phyloP scores from a whole-genome alignment of 306 rosid species.

The Acacia crassicarpa region DNA sequence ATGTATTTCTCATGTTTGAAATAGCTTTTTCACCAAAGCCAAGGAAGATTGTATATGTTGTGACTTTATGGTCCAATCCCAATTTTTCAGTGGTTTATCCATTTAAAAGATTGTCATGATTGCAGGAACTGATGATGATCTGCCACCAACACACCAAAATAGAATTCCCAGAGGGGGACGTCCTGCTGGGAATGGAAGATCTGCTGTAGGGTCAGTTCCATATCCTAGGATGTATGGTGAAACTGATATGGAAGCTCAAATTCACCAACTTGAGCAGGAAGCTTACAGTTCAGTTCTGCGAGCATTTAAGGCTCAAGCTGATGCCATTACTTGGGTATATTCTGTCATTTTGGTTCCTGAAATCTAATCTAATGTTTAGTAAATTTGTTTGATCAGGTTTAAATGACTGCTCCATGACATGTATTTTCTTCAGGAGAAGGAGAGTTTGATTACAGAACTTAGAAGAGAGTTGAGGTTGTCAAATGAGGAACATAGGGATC shows the following conservation, averaged over 20 bases:
- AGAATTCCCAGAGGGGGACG: conserved; percentile 87
- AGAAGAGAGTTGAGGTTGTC: conserved; percentile 88
- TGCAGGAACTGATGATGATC: conserved; percentile 91
- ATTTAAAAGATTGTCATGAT: conserved; percentile 9
- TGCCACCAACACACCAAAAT: conserved; percentile 81
- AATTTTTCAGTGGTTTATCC: conserved; percentile 22
- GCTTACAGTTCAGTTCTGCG: conserved; percentile 96
- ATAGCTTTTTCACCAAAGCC: neutral
- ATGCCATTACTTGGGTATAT: conserved; percentile 95
- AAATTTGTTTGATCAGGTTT: conserved; percentile 50
- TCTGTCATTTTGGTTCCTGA: conserved; percentile 38
- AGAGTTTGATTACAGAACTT: conserved; percentile 86
- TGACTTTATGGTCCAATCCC: conserved; percentile 13
- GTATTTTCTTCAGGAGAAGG: conserved; percentile 89
- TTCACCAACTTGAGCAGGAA: conserved; percentile 96
- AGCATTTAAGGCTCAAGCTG: conserved; percentile 99
- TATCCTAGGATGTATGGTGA: conserved; percentile 85
- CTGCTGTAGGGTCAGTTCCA: conserved; percentile 76
- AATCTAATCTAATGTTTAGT: conserved; percentile 45
- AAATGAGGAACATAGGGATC: conserved; percentile 94
- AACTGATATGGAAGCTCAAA: conserved; percentile 87
- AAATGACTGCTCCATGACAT: conserved; percentile 54
- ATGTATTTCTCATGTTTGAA: neutral
- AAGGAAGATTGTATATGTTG: conserved; percentile 21
- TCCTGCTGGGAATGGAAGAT: conserved; percentile 81